phyloP scores from a whole-genome alignment of 805 yeast species.

The Candida xyloterini region DNA sequence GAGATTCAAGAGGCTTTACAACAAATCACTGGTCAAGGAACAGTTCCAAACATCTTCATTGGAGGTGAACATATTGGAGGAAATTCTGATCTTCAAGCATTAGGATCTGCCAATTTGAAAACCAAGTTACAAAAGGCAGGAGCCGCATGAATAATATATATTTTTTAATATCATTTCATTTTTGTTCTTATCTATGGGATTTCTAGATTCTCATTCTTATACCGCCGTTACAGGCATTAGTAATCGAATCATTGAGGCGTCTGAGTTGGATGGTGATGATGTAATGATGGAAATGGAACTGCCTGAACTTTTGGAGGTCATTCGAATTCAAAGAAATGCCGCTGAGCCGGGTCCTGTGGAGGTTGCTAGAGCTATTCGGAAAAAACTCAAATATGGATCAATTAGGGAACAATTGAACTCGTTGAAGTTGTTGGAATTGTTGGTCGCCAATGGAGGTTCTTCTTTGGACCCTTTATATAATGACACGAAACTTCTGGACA shows the following conservation, averaged over 20 bases:
- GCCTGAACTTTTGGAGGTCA: constrained; percentile 56
- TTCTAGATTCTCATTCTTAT: constrained; percentile 57
- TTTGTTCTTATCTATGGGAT: constrained; percentile 41
- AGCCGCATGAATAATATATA: constrained; percentile 1
- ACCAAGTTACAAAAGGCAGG: constrained; percentile 11
- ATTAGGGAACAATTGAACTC: constrained; percentile 64
- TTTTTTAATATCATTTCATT: not conserved
- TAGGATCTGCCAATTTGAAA: constrained; percentile 38
- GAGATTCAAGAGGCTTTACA: constrained; percentile 77
- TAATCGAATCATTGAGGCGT: constrained; percentile 45
- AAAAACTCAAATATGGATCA: constrained; percentile 83
- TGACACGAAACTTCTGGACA: constrained; percentile 65
- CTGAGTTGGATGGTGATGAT: constrained; percentile 42
- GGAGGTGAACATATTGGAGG: constrained; percentile 95
- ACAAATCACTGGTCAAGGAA: constrained; percentile 81
- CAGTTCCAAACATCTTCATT: constrained; percentile 92
- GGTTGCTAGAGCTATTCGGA: constrained; percentile 88
- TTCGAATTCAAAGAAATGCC: constrained; percentile 33
- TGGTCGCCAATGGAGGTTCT: constrained; percentile 54
- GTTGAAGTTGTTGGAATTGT: constrained; percentile 50
- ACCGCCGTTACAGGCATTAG: constrained; percentile 68
- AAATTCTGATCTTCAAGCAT: constrained; percentile 78
- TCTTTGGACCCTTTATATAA: constrained; percentile 49
- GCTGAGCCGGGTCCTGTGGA: constrained; percentile 52
- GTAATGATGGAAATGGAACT: constrained; percentile 42